Evolutionary conservation across 768 basidiomycete genomes (phyloP).

Genomic region (Crucibulum laeve): DNA sequence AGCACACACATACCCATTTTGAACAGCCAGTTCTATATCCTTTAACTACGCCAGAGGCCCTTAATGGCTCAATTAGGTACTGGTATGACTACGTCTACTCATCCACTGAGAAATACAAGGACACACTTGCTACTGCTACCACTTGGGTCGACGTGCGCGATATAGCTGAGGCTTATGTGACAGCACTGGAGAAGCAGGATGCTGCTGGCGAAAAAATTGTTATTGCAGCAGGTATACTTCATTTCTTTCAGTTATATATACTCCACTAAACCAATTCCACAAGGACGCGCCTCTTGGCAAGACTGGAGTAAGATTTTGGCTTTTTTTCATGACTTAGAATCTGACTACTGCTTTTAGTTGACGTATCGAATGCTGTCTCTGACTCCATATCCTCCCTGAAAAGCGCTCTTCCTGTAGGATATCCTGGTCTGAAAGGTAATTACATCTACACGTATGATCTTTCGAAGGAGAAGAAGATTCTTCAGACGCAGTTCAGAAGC

Average conservation of each 20-base stretch:
- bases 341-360: neutral
- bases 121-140: slow-evolving; percentile 3
- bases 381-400: neutral
- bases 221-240: slow-evolving; percentile 23
- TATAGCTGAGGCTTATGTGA: slow-evolving; percentile 46
- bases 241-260: neutral
- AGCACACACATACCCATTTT: no score
- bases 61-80: slow-evolving; percentile 1
- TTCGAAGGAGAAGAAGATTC: neutral
- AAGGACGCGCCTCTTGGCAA: neutral
- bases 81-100: neutral
- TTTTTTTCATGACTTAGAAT: neutral
- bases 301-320: neutral
- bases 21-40: no score
- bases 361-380: neutral
- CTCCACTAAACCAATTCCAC: neutral
- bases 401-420: neutral
- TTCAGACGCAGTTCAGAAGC: neutral
- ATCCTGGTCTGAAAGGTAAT: neutral
- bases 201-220: slow-evolving; percentile 55
- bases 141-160: slow-evolving; percentile 45
- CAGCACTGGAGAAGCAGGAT: slow-evolving; percentile 39
- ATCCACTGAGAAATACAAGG: slow-evolving; percentile 13
- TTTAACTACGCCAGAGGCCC: no score
- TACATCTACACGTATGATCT: neutral